Base-by-base conservation (phyloP, 805 yeast genomes). In the Yamadazyma takamatsuzukensis region DNA sequence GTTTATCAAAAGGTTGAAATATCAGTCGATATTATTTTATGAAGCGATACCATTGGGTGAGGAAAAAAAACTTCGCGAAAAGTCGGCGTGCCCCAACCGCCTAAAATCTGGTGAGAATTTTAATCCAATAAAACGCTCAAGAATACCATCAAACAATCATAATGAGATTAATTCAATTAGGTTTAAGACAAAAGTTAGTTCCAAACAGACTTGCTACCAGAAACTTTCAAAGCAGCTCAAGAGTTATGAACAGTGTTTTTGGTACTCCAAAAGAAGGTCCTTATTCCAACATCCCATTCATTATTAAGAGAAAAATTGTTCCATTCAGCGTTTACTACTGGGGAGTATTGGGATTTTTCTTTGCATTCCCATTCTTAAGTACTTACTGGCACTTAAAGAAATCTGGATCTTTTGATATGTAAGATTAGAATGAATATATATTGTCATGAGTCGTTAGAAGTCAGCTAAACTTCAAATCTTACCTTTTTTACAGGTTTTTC, bases 211-310 rank as follows among this genome's bases (percentile, higher is more conserved):
- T 30, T 21, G 18, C 29, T 14, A 25, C 29, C 22, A 64, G 71
- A 58, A 45, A 49, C 44, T 64, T 87, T 47, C 64, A 81, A 44
- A 46, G 60, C 29, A 54, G 82, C 37, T 57, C 68, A 49, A 60
- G 57, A 43, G 41, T 46, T 30, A 43, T 56, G 55, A 55, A 50
- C 49, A 54, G 53, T 32, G 44, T 61, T 29, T 62, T 47, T 46
- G 71, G 71, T 27, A 34, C 62, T 27, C 70, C 71, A 30, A 53
- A 59, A 46, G 44, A 45, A 34, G 97, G 97, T 55, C 80, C 81
- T 29, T 93, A 93, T 80, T 71, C 83, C 54, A 90, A 93, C 77
- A 57, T 90, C 44, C 98, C 98, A 47, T 93, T 90, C 79, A 78
- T 78, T 74, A 95, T 90, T 44, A 88, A 87, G 76, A 88, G 95